phyloP scores from a whole-genome alignment of 2,329 filamentous ascomycete genomes.

The Raffaelea ambrosiae region DNA sequence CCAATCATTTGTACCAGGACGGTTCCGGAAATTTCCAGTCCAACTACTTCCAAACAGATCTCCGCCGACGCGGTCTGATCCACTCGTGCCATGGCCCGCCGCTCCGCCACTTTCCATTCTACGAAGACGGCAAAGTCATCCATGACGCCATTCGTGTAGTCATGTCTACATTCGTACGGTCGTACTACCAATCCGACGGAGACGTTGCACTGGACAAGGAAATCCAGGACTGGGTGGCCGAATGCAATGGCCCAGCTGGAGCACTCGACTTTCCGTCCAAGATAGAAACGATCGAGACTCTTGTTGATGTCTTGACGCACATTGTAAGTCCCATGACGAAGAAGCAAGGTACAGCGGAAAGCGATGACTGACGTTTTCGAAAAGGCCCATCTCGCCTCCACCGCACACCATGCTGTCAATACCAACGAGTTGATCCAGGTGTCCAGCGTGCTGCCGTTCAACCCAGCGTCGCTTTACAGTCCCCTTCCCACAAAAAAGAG shows the following conservation, averaged over 20 bases:
- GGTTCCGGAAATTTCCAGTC: constrained; percentile 23
- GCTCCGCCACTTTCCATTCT: constrained; percentile 33
- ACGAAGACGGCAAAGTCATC: constrained; percentile 31
- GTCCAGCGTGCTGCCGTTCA: constrained; percentile 30
- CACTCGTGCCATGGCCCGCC: constrained; percentile 23
- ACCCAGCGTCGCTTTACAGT: constrained; percentile 30
- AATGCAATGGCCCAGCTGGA: constrained; percentile 27
- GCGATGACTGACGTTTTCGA: background rate
- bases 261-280: constrained; percentile 31
- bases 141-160: constrained; percentile 26
- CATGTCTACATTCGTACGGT: constrained; percentile 30
- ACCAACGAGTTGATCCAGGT: constrained; percentile 28
- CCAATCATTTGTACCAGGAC: constrained; percentile 19
- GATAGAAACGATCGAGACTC: constrained; percentile 15
- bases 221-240: constrained; percentile 33
- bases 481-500: constrained; percentile 30
- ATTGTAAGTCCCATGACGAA: constrained; percentile 9
- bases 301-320: constrained; percentile 34
- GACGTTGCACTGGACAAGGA: constrained; percentile 28
- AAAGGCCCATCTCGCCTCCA: constrained; percentile 25
- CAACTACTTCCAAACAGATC: constrained; percentile 29
- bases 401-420: constrained; percentile 33
- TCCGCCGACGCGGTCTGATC: constrained; percentile 31
- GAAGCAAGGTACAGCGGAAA: background rate
- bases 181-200: constrained; percentile 29